A percentile compares a stretch with the other conserved stretches of the same genome.
These are phyloP conservation scores for Dipteronia sinensis DNA, from an alignment of 345 rosid genomes.

Conservation along the genomic window DNA sequence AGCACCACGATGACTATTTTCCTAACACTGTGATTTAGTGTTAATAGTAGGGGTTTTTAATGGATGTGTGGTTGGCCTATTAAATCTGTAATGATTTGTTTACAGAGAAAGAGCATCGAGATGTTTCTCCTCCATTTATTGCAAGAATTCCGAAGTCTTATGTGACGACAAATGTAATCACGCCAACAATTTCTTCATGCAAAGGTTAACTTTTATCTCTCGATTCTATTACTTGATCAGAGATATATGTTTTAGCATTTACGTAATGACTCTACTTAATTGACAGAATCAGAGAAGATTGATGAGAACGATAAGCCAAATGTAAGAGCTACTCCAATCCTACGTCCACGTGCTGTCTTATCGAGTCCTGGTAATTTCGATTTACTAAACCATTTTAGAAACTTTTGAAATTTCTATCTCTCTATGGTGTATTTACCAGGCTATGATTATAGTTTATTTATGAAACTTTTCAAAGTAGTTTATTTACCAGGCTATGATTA, in stretches of 20 bases:
- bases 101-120: conserved; percentile 43
- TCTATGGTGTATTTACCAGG: too few species aligned
- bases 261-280: conserved; percentile 1
- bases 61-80: background rate
- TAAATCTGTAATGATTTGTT: conserved; percentile 2
- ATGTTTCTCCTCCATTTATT: conserved; percentile 27
- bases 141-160: conserved; percentile 44
- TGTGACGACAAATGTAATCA: conserved; percentile 23
- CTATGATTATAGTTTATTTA: too few species aligned
- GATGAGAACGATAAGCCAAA: conserved; percentile 43
- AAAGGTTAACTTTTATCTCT: conserved; percentile 28
- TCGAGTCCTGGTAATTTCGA: conserved; percentile 62
- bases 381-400: background rate
- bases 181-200: conserved; percentile 21
- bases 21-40: background rate
- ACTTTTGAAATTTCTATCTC: background rate
- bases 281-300: conserved; percentile 32
- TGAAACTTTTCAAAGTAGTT: background rate
- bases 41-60: background rate
- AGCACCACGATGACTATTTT: background rate
- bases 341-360: conserved; percentile 69
- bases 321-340: conserved; percentile 49
- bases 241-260: conserved; percentile 4
- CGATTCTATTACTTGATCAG: too few species aligned
- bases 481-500: background rate